phyloP scores from a whole-genome alignment of 2,329 filamentous ascomycete genomes.

The Paraphoma sp. region DNA sequence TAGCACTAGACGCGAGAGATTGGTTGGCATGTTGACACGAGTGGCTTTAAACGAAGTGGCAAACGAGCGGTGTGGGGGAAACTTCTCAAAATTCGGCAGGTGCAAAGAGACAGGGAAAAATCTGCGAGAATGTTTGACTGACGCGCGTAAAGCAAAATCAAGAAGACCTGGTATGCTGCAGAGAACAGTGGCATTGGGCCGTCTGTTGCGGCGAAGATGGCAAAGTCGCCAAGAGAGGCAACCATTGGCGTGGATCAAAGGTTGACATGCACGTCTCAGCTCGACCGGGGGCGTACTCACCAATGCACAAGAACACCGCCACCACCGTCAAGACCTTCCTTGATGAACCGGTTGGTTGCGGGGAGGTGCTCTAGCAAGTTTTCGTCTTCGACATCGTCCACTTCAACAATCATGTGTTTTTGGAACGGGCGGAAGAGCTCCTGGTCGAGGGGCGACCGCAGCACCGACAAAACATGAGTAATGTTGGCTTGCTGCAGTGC shows the following conservation, averaged over 20 bases:
- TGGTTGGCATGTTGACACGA: constrained; percentile 44
- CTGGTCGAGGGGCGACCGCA: constrained; percentile 66
- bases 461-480: constrained; percentile 88
- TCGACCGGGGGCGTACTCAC: constrained; percentile 58
- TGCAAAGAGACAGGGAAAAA: constrained; percentile 14
- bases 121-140: constrained; percentile 19
- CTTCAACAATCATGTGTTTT: constrained; percentile 77
- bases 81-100: constrained; percentile 23
- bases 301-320: constrained; percentile 74
- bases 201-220: constrained; percentile 35
- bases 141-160: constrained; percentile 25
- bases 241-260: constrained; percentile 32
- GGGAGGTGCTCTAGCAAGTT: constrained; percentile 85
- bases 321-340: constrained; percentile 70
- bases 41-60: constrained; percentile 40
- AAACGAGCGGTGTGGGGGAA: constrained; percentile 44
- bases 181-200: constrained; percentile 5
- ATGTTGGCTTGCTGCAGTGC: constrained; percentile 76
- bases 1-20: constrained; percentile 69
- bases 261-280: constrained; percentile 45
- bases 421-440: constrained; percentile 66
- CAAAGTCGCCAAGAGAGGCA: constrained; percentile 42
- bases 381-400: constrained; percentile 90
- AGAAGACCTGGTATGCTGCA: constrained; percentile 14
- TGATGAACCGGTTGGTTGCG: constrained; percentile 80